phyloP scores from a whole-genome alignment of 345 rosid genomes.

The Psidium friedrichsthalianum region DNA sequence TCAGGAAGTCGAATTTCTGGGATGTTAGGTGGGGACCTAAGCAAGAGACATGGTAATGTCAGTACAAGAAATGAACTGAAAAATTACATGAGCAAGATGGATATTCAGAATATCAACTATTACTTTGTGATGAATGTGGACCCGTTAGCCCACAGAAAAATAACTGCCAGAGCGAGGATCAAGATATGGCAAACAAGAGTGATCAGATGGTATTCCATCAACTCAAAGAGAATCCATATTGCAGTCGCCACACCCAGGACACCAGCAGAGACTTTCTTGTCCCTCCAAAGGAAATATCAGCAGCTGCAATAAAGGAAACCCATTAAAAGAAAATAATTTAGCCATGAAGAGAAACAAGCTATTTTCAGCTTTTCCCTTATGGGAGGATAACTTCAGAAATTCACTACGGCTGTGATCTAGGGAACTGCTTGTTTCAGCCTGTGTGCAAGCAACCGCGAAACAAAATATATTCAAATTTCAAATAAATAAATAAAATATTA shows the following conservation, averaged over 20 bases:
- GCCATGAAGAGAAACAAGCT: background rate
- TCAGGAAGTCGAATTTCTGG: conserved; percentile 43
- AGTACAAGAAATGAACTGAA: background rate
- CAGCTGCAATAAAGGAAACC: conserved; percentile 38
- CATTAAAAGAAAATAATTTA: background rate
- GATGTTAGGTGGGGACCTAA: conserved; percentile 45
- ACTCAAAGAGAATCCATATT: conserved; percentile 73
- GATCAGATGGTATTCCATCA: conserved; percentile 54
- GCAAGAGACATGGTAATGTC: background rate
- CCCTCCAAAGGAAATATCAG: conserved; percentile 90
- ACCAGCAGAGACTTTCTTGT: conserved; percentile 62
- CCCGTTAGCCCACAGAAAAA: conserved; percentile 79
- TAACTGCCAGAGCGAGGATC: conserved; percentile 47
- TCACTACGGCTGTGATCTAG: background rate
- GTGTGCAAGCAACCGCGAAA: background rate
- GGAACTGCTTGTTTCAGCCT: background rate
- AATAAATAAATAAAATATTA: background rate
- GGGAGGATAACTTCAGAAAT: background rate
- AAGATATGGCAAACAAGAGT: conserved; percentile 50
- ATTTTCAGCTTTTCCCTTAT: background rate
- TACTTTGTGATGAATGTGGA: conserved; percentile 47
- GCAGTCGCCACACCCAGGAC: conserved; percentile 57
- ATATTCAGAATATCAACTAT: background rate
- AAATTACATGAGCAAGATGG: background rate
- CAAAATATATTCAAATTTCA: background rate